Conservation (phyloP, 805 yeast species). For the Hanseniaspora mollemarum region DNA sequence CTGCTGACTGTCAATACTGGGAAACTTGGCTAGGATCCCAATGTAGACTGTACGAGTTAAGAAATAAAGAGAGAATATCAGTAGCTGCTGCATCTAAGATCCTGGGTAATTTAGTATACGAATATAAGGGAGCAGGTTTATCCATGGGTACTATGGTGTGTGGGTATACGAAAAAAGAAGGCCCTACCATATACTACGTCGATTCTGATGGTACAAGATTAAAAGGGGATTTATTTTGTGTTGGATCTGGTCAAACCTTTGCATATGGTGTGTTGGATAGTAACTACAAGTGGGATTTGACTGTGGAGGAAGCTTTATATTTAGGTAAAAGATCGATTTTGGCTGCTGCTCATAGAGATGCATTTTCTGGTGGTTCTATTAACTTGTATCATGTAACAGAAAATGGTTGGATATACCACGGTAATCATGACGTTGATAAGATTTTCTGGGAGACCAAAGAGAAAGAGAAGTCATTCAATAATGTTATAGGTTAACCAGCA, state of each 20-base stretch:
- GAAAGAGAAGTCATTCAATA: constrained; percentile 78
- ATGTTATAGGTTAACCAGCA: constrained; percentile 38
- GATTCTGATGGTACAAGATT: constrained; percentile 95
- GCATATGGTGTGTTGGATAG: constrained; percentile 97
- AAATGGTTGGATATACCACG: constrained; percentile 90
- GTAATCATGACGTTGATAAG: constrained; percentile 84
- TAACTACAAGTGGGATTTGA: constrained; percentile 79
- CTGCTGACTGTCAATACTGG: constrained; percentile 99
- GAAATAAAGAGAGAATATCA: constrained; percentile 87
- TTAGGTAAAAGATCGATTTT: constrained; percentile 90
- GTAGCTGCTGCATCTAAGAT: constrained; percentile 97
- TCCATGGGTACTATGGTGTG: constrained; percentile 99
- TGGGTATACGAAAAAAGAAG: constrained; percentile 90
- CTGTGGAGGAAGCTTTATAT: constrained; percentile 86
- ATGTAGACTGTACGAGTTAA: constrained; percentile 85
- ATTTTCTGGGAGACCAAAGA: constrained; percentile 86
- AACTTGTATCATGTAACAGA: constrained; percentile 89
- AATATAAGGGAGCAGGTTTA: constrained; percentile 95
- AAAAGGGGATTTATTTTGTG: constrained; percentile 90
- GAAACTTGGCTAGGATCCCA: constrained; percentile 98
- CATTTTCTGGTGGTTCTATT: constrained; percentile 92
- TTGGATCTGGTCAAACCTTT: constrained; percentile 97
- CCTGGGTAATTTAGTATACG: constrained; percentile 76
- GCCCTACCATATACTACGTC: constrained; percentile 89
- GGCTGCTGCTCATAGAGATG: constrained; percentile 98